These are phyloP conservation scores for Rhizopogon roseolus DNA, from an alignment of 768 basidiomycete genomes.

Conservation along the genomic window DNA sequence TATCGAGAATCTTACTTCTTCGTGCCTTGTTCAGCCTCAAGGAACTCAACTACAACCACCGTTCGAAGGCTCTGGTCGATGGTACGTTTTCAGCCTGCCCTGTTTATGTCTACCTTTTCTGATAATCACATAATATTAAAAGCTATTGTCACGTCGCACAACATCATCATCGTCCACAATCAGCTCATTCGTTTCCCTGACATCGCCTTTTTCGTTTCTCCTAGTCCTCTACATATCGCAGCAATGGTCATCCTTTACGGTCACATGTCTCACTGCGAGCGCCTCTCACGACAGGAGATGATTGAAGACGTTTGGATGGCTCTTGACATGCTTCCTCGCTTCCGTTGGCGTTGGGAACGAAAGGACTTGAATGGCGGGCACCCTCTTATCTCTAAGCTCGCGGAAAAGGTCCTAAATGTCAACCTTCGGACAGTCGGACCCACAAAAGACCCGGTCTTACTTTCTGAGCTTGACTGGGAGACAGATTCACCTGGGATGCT, in stretches of 20 bases:
- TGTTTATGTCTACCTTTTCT: not conserved
- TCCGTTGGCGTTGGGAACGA: slow-evolving; percentile 91
- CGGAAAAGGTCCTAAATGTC: slow-evolving; percentile 74
- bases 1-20: slow-evolving; percentile 71
- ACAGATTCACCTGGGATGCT: slow-evolving; percentile 26
- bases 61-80: slow-evolving; percentile 72
- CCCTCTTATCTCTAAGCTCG: slow-evolving; percentile 79
- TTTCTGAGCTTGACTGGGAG: slow-evolving; percentile 44
- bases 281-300: slow-evolving; percentile 57
- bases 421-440: slow-evolving; percentile 54
- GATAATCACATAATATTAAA: slow-evolving; percentile 3
- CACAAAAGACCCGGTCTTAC: slow-evolving; percentile 35
- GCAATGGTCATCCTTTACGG: slow-evolving; percentile 91
- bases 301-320: slow-evolving; percentile 85
- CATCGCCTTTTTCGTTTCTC: slow-evolving; percentile 84
- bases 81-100: slow-evolving; percentile 40
- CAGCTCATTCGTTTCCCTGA: slow-evolving; percentile 82
- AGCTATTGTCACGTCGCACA: slow-evolving; percentile 86
- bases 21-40: slow-evolving; percentile 77
- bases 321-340: slow-evolving; percentile 81
- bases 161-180: slow-evolving; percentile 80
- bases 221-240: slow-evolving; percentile 83
- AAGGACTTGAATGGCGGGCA: slow-evolving; percentile 77
- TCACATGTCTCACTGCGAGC: slow-evolving; percentile 74
- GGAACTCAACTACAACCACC: slow-evolving; percentile 58